These are phyloP conservation scores for Populus ilicifolia DNA, from an alignment of 345 rosid species.

Conservation along the genomic window DNA sequence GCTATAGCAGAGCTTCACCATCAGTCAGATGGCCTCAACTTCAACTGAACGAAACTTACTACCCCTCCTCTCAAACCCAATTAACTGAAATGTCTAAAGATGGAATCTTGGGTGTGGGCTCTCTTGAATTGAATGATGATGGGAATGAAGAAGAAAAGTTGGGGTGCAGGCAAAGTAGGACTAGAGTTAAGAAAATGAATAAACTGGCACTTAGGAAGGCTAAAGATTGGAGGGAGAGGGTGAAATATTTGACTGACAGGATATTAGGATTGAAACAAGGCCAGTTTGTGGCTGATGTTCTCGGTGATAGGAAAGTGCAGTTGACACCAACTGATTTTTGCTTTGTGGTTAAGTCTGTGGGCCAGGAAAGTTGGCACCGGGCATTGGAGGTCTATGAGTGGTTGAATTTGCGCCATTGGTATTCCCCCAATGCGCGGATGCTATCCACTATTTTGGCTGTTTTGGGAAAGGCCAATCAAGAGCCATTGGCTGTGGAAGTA, in stretches of 20 bases:
- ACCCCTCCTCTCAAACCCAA: conserved; percentile 37
- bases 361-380: conserved; percentile 83
- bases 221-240: conserved; percentile 87
- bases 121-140: conserved; percentile 18
- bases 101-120: conserved; percentile 1
- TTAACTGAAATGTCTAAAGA: conserved; percentile 27
- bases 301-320: conserved; percentile 68
- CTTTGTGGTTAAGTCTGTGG: conserved; percentile 81
- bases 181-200: conserved; percentile 71
- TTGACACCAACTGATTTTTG: conserved; percentile 92
- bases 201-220: conserved; percentile 81
- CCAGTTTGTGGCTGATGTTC: conserved; percentile 74
- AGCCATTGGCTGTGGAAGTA: conserved; percentile 67
- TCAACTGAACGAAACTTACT: conserved; percentile 40
- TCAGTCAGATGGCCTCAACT: conserved; percentile 92
- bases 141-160: conserved; percentile 33
- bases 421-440: conserved; percentile 79
- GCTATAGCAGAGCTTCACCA: conserved; percentile 82
- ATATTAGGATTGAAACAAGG: conserved; percentile 49
- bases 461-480: conserved; percentile 81
- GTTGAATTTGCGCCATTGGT: conserved; percentile 84
- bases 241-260: conserved; percentile 57
- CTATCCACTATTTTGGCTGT: conserved; percentile 76
- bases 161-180: conserved; percentile 45
- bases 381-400: conserved; percentile 90